Evolutionary conservation across 371 early-diverging fungal species (phyloP), one percentile per base, ranked within the genome.

Genomic region (Sporodiniella umbellata): DNA sequence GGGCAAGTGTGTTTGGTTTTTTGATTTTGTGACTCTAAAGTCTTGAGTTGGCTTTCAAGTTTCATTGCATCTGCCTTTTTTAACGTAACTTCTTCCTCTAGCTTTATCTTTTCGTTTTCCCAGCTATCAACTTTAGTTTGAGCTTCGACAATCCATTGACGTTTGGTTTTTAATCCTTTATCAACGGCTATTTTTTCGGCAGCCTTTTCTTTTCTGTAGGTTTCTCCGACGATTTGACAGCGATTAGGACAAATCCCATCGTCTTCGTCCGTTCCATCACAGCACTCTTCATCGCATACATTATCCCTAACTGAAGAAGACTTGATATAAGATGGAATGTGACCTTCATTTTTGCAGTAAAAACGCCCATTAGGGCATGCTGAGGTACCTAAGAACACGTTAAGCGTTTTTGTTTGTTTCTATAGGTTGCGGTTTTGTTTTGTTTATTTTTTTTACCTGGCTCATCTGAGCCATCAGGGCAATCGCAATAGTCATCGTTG

Each of bases 401-500:
- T n/a, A n/a, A n/a, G n/a, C n/a, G 40, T 17, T 26, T 35, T 31
- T 42, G n/a, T 40, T 3, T 19, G 3, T 40, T 19, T 22, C 7
- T 17, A 37, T 4, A 24, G 18, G 38, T n/a, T 7, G n/a, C 8
- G 38, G n/a, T 37, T 7, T n/a, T 6, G 8, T n/a, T n/a, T 22
- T 22, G 8, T 19, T 17, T 33, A 37, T 11, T 2, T 24, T 48
- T 24, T 35, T 12, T 70, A 80, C 95, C 98, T 49, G 95, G 94
- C 55, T 97, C 98, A 68, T 97, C 98, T 11, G 90, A 90, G 6
- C 95, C 95, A 66, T 97, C 98, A 25, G 68, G 60, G 54, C 98
- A 97, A 70, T 97, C 96, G 68, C 98, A 97, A 61, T 90, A 97
- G 65, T 96, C 94, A 65, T 95, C 96, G 54, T 97, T 97, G 24